Evolutionary conservation across 2,329 filamentous ascomycete species (phyloP).

Genomic region (Hirsutella minnesotensis): DNA sequence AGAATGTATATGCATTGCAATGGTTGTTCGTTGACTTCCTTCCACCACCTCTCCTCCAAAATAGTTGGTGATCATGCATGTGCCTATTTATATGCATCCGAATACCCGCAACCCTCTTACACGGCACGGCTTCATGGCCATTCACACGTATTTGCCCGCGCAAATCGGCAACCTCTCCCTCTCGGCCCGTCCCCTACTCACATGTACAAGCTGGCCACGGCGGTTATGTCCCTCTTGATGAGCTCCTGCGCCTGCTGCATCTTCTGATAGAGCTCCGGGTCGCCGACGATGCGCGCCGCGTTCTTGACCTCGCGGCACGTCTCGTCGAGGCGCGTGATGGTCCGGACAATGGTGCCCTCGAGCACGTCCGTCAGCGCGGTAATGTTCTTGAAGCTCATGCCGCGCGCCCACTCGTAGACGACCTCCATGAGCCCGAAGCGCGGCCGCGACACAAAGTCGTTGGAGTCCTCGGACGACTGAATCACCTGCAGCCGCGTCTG

Average conservation of each 20-base stretch:
- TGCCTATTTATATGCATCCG: too few relatives aligned
- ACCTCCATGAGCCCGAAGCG: constrained; percentile 94
- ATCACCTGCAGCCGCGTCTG: constrained; percentile 91
- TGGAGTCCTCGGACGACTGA: constrained; percentile 76
- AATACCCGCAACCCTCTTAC: too few relatives aligned
- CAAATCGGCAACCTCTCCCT: background rate
- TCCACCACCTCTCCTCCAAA: constrained; percentile 4
- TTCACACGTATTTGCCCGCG: too few relatives aligned
- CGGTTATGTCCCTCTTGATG: constrained; percentile 92
- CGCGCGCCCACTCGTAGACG: constrained; percentile 95
- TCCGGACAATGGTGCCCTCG: constrained; percentile 92
- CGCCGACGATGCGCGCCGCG: constrained; percentile 86
- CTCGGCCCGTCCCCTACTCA: constrained; percentile 27
- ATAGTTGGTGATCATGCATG: too few relatives aligned
- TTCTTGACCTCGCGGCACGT: constrained; percentile 97
- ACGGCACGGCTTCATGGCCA: too few relatives aligned
- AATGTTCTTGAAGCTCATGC: constrained; percentile 98
- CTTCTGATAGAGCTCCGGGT: constrained; percentile 86
- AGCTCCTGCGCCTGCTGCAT: constrained; percentile 97
- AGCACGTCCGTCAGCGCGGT: constrained; percentile 92
- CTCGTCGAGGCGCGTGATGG: constrained; percentile 89
- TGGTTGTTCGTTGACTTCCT: background rate
- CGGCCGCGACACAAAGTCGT: constrained; percentile 79
- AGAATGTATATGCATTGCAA: background rate
- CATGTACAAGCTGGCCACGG: constrained; percentile 82